phyloP scores from a whole-genome alignment of 176 grass and related monocot species.

The Carex pumila region DNA sequence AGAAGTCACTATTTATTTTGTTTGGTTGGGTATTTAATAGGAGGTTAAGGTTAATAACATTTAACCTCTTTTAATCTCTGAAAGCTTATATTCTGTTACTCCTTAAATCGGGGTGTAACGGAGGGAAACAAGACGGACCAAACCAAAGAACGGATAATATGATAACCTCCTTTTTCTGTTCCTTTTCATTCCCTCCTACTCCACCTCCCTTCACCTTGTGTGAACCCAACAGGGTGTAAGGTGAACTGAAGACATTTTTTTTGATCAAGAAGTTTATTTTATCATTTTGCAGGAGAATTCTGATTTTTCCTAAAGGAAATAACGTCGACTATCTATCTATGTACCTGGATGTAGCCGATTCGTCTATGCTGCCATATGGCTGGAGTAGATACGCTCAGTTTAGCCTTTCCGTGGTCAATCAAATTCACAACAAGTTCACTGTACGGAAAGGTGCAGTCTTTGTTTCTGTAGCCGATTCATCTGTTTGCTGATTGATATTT shows the following conservation, averaged over 20 bases:
- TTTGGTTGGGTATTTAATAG: too few relatives aligned
- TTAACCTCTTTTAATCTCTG: too few relatives aligned
- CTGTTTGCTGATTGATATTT: neutral
- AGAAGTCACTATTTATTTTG: too few relatives aligned
- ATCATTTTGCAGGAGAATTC: constrained; percentile 56
- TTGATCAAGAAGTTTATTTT: neutral
- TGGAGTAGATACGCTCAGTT: constrained; percentile 99
- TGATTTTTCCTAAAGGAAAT: constrained; percentile 98
- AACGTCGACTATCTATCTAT: constrained; percentile 95
- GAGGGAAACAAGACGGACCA: too few relatives aligned
- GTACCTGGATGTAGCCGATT: constrained; percentile 98
- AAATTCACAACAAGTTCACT: constrained; percentile 86
- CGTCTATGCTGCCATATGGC: constrained; percentile 74
- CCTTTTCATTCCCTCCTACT: too few relatives aligned
- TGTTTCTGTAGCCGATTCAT: neutral
- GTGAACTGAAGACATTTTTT: neutral
- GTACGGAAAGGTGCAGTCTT: constrained; percentile 78
- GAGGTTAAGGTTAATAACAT: too few relatives aligned
- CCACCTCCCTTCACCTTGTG: neutral
- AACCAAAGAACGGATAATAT: too few relatives aligned
- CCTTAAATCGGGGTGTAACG: too few relatives aligned
- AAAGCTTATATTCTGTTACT: too few relatives aligned
- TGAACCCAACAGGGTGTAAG: too few relatives aligned
- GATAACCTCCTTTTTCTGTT: too few relatives aligned
- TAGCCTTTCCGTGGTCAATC: constrained; percentile 78